phyloP scores from a whole-genome alignment of 768 basidiomycete genomes.

The Termitomyces sp. region DNA sequence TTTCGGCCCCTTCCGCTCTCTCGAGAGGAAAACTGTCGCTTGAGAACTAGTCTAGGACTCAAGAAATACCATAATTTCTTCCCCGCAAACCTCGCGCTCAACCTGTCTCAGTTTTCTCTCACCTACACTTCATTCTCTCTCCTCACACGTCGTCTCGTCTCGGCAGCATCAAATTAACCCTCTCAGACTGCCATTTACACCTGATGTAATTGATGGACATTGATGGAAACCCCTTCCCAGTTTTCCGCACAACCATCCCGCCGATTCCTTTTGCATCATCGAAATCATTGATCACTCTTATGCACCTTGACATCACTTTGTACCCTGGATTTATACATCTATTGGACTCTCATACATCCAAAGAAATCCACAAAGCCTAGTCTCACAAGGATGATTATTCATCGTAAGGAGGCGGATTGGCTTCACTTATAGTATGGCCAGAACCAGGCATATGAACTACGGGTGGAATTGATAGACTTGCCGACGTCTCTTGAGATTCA shows the following conservation, averaged over 20 bases:
- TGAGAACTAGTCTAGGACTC: too few species aligned
- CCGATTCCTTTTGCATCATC: background rate
- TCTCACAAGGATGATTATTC: background rate
- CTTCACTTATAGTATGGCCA: slow-evolving; percentile 26
- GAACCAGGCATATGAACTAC: slow-evolving; percentile 29
- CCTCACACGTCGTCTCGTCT: too few species aligned
- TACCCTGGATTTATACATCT: background rate
- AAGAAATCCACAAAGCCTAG: background rate
- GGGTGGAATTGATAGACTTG: slow-evolving; percentile 11
- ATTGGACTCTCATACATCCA: background rate
- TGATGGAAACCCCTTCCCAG: slow-evolving; percentile 20
- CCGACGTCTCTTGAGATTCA: slow-evolving; percentile 6
- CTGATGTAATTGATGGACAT: background rate
- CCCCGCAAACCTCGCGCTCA: too few species aligned
- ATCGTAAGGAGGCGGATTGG: slow-evolving; percentile 16
- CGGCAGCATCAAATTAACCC: too few species aligned
- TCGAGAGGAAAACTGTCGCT: too few species aligned
- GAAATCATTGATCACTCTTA: background rate
- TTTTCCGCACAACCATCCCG: background rate
- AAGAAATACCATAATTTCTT: too few species aligned
- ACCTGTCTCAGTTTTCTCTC: too few species aligned
- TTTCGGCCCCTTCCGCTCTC: too few species aligned
- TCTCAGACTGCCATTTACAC: background rate
- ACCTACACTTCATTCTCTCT: too few species aligned
- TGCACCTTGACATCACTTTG: too few species aligned